phyloP scores from a whole-genome alignment of 2,329 filamentous ascomycete genomes.

The Fusarium fujikuroi region DNA sequence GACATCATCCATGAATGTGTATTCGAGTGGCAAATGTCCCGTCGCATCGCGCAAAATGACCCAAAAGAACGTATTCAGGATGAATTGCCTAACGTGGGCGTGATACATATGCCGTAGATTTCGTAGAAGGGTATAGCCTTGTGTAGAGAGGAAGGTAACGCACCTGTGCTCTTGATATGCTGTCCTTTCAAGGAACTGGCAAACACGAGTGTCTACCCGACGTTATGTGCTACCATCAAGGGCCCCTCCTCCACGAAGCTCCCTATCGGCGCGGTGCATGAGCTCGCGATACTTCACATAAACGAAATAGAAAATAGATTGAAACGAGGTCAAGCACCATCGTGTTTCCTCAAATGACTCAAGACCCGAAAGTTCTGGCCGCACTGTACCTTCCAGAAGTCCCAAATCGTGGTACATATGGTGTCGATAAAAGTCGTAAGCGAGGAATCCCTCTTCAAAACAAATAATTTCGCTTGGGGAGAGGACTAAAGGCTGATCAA shows the following conservation, averaged over 20 bases:
- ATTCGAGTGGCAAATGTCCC: accelerated
- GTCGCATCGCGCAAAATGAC: not conserved
- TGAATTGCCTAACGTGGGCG: not conserved
- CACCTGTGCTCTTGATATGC: not conserved
- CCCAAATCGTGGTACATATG: not conserved
- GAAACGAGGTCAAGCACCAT: not conserved
- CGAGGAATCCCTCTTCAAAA: not conserved
- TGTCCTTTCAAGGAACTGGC: not conserved
- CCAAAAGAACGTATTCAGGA: not conserved
- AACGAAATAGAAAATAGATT: not conserved
- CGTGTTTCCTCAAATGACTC: too few species aligned
- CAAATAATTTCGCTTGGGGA: not conserved
- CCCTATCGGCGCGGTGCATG: not conserved
- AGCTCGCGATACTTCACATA: not conserved
- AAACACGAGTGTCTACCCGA: too few species aligned
- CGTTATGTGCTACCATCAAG: not conserved
- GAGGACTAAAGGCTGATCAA: not conserved
- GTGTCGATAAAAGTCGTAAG: accelerated
- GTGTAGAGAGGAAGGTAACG: not conserved
- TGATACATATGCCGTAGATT: not conserved
- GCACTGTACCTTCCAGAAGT: too few species aligned
- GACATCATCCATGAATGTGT: too few species aligned
- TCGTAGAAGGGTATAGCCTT: not conserved
- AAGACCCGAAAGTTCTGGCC: too few species aligned
- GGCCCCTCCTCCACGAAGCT: not conserved